These are phyloP conservation scores for Elongisporangium anandrum DNA, from an alignment of 352 stramenopile genomes.

Conservation along the genomic window DNA sequence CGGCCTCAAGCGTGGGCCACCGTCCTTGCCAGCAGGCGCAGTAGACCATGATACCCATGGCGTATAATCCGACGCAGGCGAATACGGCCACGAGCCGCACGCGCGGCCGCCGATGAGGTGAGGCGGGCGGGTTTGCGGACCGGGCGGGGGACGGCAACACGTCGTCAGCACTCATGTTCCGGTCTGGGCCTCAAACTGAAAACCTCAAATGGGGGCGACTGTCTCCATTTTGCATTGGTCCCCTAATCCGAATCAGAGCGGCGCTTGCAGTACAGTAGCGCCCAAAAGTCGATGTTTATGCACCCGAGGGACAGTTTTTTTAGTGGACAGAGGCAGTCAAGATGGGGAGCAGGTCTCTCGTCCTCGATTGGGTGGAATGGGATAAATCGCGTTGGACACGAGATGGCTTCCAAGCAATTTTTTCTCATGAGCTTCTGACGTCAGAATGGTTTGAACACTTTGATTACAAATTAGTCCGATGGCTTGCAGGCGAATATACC, in stretches of 20 bases:
- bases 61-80: slow-evolving; percentile 12
- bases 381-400: not conserved
- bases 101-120: slow-evolving; percentile 1
- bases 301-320: not conserved
- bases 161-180: not conserved
- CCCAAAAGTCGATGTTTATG: not conserved
- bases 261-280: not conserved
- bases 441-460: too few relatives aligned
- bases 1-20: not conserved
- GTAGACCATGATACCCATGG: slow-evolving; percentile 13
- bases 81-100: slow-evolving; percentile 8
- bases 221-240: not conserved
- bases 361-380: not conserved
- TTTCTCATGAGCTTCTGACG: not conserved
- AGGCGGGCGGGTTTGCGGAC: not conserved
- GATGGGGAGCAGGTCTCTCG: not conserved
- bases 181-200: not conserved
- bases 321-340: not conserved
- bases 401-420: not conserved
- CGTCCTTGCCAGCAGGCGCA: slow-evolving; percentile 7
- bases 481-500: too few relatives aligned
- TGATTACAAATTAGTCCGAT: too few relatives aligned
- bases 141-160: not conserved
- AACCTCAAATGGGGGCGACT: not conserved
- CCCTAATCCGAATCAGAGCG: not conserved